Evolutionary conservation across 1,284 basidiomycete genomes (phyloP).

Genomic region (Leccinum subrobustum): DNA sequence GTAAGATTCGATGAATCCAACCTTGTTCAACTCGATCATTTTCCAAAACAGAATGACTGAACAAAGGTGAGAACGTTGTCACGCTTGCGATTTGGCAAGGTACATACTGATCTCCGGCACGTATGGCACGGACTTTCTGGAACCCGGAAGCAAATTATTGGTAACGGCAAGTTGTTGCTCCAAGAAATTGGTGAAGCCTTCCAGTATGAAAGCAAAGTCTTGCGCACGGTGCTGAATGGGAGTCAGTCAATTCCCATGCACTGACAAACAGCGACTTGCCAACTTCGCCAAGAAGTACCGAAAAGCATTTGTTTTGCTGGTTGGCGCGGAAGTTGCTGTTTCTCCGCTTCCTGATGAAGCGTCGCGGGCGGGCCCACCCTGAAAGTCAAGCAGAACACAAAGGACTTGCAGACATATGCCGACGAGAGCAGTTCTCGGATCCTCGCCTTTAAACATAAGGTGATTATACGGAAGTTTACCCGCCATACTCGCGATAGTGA

Average conservation of each 20-base stretch:
- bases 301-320: constrained; percentile 81
- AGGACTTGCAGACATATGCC: constrained; percentile 73
- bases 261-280: constrained; percentile 41
- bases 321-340: constrained; percentile 47
- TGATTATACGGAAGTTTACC: constrained; percentile 84
- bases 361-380: constrained; percentile 70
- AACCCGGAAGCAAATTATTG: constrained; percentile 80
- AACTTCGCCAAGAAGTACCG: constrained; percentile 88
- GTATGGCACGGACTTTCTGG: constrained; percentile 77
- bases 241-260: constrained; percentile 8
- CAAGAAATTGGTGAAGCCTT: constrained; percentile 70
- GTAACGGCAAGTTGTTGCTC: constrained; percentile 72
- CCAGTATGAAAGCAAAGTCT: constrained; percentile 82
- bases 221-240: constrained; percentile 73
- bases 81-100: constrained; percentile 2
- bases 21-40: constrained; percentile 88
- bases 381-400: constrained; percentile 79
- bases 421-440: constrained; percentile 69
- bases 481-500: constrained; percentile 60
- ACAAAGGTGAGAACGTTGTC: constrained; percentile 8
- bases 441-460: constrained; percentile 85
- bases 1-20: constrained; percentile 30
- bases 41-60: constrained; percentile 88
- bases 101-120: constrained; percentile 75
- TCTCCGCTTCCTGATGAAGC: constrained; percentile 41